phyloP scores from a whole-genome alignment of 352 stramenopile species.

The Phytophthora melonis region DNA sequence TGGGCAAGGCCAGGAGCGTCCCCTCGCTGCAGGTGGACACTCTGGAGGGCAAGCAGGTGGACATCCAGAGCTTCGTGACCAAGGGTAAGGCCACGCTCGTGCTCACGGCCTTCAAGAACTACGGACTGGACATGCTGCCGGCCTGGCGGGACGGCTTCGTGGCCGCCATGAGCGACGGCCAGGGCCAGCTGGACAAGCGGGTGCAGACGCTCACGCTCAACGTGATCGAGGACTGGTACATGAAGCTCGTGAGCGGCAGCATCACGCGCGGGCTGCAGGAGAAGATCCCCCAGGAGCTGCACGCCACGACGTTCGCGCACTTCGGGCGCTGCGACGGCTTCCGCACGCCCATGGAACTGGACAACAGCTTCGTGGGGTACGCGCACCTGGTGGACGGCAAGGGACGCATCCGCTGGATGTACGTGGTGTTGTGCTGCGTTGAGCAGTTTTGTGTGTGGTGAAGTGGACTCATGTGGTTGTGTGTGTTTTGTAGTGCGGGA shows the following conservation, averaged over 20 bases:
- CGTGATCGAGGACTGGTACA: conserved; percentile 92
- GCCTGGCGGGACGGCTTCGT: conserved; percentile 79
- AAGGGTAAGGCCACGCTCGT: conserved; percentile 73
- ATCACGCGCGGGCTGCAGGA: conserved; percentile 71
- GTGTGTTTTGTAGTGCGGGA: conserved; percentile 55
- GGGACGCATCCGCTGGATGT: conserved; percentile 89
- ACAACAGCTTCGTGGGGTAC: conserved; percentile 91
- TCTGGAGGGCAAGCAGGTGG: conserved; percentile 51
- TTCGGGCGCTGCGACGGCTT: conserved; percentile 88
- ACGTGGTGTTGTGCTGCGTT: conserved; percentile 31
- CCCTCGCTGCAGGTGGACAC: conserved; percentile 66
- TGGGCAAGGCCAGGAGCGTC: conserved; percentile 64
- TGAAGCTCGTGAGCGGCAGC: conserved; percentile 79
- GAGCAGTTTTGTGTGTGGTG: background rate
- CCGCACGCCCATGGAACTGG: conserved; percentile 77
- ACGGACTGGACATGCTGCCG: conserved; percentile 81
- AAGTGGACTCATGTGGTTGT: conserved; percentile 19
- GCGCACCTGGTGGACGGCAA: conserved; percentile 83
- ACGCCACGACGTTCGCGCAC: conserved; percentile 67
- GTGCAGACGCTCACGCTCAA: conserved; percentile 81
- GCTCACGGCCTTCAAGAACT: conserved; percentile 90
- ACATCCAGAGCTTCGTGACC: conserved; percentile 65
- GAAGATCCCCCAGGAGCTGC: conserved; percentile 55
- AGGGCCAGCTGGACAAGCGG: conserved; percentile 23
- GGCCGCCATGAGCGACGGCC: conserved; percentile 43